A percentile compares a stretch with the other conserved stretches of the same genome.
These are phyloP conservation scores for Thuidium tamariscinum DNA, from an alignment of 225 moss, liverwort and hornwort genomes.

Conservation along the genomic window DNA sequence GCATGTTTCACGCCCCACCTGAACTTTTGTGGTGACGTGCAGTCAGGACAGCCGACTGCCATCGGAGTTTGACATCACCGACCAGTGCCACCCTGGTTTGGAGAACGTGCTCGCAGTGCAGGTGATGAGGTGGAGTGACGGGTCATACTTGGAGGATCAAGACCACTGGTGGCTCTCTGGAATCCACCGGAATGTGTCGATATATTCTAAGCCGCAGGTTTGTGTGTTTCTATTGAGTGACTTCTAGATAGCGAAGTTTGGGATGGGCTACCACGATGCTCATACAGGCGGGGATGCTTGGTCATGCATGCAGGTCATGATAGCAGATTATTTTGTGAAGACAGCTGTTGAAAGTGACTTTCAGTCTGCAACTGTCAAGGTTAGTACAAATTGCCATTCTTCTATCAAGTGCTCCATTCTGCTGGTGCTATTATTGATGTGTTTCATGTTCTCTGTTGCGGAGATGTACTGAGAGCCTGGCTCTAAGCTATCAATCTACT, in stretches of 20 bases:
- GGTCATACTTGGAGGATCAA: conserved; percentile 99
- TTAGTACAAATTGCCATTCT: conserved; percentile 4
- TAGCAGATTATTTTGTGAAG: conserved; percentile 78
- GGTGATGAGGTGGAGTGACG: conserved; percentile 99
- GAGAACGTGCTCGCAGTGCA: conserved; percentile 86
- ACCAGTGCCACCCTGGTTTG: conserved; percentile 34
- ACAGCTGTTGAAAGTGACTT: conserved; percentile 45
- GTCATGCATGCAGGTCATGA: conserved; percentile 63
- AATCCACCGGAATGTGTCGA: conserved; percentile 75
- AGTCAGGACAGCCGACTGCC: conserved; percentile 97
- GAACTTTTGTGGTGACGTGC: conserved; percentile 6
- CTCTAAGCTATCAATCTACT: background rate
- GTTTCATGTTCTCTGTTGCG: background rate
- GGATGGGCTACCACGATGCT: background rate
- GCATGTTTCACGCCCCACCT: background rate
- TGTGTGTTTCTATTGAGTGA: background rate
- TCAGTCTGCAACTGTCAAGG: conserved; percentile 57
- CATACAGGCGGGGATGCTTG: background rate
- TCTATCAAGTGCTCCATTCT: background rate
- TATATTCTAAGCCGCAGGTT: conserved; percentile 80
- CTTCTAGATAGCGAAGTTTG: background rate
- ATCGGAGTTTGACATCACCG: conserved; percentile 80
- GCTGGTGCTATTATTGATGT: background rate
- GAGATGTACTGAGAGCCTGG: background rate
- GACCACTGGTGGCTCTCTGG: conserved; percentile 99